These are phyloP conservation scores for Leccinum olivaceopallidum DNA, from an alignment of 768 basidiomycete species.

Conservation along the genomic window DNA sequence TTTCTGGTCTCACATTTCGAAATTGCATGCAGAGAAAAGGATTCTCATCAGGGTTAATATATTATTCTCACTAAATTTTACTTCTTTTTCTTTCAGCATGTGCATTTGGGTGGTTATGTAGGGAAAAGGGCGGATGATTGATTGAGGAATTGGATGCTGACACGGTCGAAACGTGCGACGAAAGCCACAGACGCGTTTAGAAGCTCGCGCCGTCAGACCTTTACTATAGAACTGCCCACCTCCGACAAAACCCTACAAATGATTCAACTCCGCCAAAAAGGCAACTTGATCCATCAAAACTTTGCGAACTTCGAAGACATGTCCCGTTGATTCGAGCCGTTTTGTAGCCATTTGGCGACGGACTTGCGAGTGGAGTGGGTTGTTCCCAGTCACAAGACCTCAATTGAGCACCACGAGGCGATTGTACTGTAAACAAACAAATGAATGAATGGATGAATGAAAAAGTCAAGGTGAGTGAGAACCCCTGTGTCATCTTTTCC, in stretches of 20 bases:
- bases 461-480: neutral
- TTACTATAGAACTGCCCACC: neutral
- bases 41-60: neutral
- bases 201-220: neutral
- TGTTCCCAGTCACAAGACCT: neutral
- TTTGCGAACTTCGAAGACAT: neutral
- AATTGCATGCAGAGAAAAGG: neutral
- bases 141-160: neutral
- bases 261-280: neutral
- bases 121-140: neutral
- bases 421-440: neutral
- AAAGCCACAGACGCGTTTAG: neutral
- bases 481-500: neutral
- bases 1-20: neutral
- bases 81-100: neutral
- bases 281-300: neutral
- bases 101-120: neutral
- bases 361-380: neutral
- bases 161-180: neutral
- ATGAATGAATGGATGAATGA: neutral
- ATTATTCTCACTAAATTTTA: neutral
- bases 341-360: neutral
- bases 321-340: neutral
- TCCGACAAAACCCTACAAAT: neutral
- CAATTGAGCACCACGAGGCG: neutral